Percentiles rank a stretch among this genome's conserved stretches.
phyloP scores from a whole-genome alignment of 371 early-diverging fungal genomes.

The Catenaria anguillulae region DNA sequence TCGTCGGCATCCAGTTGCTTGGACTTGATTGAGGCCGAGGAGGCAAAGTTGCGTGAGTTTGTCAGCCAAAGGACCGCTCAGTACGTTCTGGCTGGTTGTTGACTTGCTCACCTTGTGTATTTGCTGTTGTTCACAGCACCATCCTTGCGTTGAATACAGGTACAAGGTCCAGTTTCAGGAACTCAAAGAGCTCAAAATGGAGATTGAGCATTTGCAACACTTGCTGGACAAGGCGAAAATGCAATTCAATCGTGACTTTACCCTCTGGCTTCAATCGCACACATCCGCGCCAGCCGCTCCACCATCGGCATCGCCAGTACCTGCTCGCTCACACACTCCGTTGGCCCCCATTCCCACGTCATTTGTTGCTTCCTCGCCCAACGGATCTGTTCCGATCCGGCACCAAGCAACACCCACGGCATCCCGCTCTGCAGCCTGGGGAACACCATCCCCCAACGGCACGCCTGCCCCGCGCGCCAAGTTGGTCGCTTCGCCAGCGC shows the following conservation, averaged over 20 bases:
- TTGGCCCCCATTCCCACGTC: no score
- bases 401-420: no score
- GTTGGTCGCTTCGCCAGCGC: no score
- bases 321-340: no score
- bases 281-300: no score
- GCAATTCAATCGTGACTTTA: slow-evolving; percentile 31
- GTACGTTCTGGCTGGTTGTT: neutral
- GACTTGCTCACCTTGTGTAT: neutral
- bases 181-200: slow-evolving; percentile 32
- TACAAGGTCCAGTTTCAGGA: slow-evolving; percentile 27
- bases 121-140: neutral
- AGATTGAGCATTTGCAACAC: slow-evolving; percentile 43
- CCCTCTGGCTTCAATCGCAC: slow-evolving; percentile 20
- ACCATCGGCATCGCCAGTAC: no score
- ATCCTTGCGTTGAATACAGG: slow-evolving; percentile 6
- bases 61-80: neutral
- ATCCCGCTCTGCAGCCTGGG: no score
- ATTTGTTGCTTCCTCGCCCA: no score
- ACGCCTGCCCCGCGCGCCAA: no score
- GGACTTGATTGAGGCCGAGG: slow-evolving; percentile 1
- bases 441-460: no score
- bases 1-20: neutral
- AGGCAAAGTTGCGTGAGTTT: slow-evolving; percentile 7
- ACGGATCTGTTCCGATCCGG: no score
- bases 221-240: slow-evolving; percentile 34